These are phyloP conservation scores for Ophiostoma sp. DNA, from an alignment of 2,329 filamentous ascomycete species.

Conservation along the genomic window DNA sequence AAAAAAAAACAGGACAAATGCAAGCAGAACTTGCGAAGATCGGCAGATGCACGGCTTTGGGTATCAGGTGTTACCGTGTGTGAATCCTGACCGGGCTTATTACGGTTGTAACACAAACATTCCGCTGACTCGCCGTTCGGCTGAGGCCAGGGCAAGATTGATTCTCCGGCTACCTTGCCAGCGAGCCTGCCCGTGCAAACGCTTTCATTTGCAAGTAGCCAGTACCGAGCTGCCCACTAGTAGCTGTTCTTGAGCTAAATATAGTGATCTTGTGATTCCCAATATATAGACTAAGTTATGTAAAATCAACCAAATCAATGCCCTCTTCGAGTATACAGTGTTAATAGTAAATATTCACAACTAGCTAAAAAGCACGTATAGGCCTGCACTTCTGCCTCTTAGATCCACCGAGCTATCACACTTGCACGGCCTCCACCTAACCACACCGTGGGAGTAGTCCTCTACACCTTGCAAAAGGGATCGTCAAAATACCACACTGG, in stretches of 20 bases:
- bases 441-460: background rate
- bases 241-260: too few relatives aligned
- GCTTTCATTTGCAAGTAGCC: too few relatives aligned
- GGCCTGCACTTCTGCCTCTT: background rate
- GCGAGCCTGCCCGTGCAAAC: too few relatives aligned
- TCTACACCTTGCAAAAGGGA: constrained; percentile 11
- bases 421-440: background rate
- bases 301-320: too few relatives aligned
- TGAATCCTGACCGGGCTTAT: background rate
- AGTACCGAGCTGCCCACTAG: too few relatives aligned
- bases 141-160: background rate
- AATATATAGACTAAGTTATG: too few relatives aligned
- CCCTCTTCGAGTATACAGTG: background rate
- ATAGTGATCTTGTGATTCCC: too few relatives aligned
- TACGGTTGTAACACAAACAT: background rate
- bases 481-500: constrained; percentile 16
- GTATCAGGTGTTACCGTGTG: too few relatives aligned
- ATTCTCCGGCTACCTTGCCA: too few relatives aligned
- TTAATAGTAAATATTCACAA: background rate
- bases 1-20: background rate
- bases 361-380: background rate
- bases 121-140: too few relatives aligned
- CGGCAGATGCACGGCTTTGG: background rate
- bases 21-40: background rate
- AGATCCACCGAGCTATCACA: background rate